Base-by-base conservation (phyloP, 2,329 filamentous ascomycete genomes). In the Penicillium corylophilum region DNA sequence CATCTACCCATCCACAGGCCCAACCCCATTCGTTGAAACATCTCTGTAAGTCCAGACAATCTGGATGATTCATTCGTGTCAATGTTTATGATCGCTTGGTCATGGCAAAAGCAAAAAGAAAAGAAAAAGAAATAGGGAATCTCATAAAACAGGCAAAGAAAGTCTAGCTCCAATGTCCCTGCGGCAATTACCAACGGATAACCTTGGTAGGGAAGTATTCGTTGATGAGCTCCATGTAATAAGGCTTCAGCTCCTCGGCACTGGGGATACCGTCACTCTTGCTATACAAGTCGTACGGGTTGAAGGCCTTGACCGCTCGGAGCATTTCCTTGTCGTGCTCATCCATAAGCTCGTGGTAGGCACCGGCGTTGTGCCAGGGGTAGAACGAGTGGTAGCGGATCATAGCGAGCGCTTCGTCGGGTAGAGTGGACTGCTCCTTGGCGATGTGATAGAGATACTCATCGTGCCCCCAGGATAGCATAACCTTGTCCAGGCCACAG, bases 331-430 rank as follows among this genome's bases (percentile, higher is more conserved):
- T 75, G 64, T 96, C 91, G 68, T 91, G 87, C 54, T 87, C 84
- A 69, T 87, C 82, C 90, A 95, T 95, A 71, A 95, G 82, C 73
- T 90, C 84, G 54, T 74, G 73, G 74, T 96, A 96, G 6, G 89
- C 90, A 48, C 86, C 87, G 70, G 87, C 86, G 55, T 80, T 83
- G 74, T 95, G 91, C 91, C 90, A 96, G 15, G 91, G 87, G 74
- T 96, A 96, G 75, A 95, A 95, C 5, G 86, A 90, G 75, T 96
- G 91, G 74, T 95, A 95, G 50, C 91, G 80, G 70, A 96, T 94
- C 89, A 96, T 95, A 54, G 90, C 91, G 10, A 96, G 80, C 0
- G 87, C 88, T 79, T 95, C 90, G 42, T 82, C 79, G 0, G 91
- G 91, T 39, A 96, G 79, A 0, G 78, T 87, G 44, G 82, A 87